A percentile compares a stretch with the other conserved stretches of the same genome.
Evolutionary conservation across 306 rosid genomes (phyloP).

Genomic region (Medicago truncatula): MtrunA17r5.0-ANR NC_053046.1:28328501-28329000

Average conservation of each 20-base stretch:
- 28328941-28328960: constrained; percentile 16
- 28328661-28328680: background rate
- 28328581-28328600: too few relatives aligned
- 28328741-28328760: background rate
- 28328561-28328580: too few relatives aligned
- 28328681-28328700: background rate
- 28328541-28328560: too few relatives aligned
- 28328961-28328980: background rate
- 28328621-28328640: constrained; percentile 3
- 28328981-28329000: background rate
- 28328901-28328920: background rate
- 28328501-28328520: too few relatives aligned
- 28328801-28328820: background rate
- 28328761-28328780: background rate
- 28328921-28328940: constrained; percentile 31
- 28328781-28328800: background rate
- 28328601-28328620: background rate
- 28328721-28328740: background rate
- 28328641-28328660: background rate
- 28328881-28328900: background rate
- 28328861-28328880: background rate
- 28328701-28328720: background rate
- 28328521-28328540: too few relatives aligned
- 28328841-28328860: background rate
- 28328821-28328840: background rate